Conservation (phyloP, 345 rosid genomes). For the Orychophragmus violaceus region DNA sequence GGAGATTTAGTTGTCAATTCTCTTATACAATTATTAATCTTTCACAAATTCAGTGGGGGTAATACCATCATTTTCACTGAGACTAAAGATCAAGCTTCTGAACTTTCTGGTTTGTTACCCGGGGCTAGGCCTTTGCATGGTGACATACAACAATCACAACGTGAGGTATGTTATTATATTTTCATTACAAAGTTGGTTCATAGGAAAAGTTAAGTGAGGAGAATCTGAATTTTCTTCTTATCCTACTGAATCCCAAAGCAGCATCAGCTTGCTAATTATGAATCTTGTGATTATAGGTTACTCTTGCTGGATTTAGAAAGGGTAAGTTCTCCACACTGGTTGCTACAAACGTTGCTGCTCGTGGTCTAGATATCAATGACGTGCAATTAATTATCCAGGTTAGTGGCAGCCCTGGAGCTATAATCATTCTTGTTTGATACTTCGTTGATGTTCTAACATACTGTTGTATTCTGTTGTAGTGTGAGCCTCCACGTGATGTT, state of each 20-base stretch:
- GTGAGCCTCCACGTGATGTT: slow-evolving; percentile 96
- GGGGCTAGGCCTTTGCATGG: slow-evolving; percentile 94
- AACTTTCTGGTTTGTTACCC: slow-evolving; percentile 74
- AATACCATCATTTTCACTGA: slow-evolving; percentile 89
- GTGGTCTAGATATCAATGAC: slow-evolving; percentile 94
- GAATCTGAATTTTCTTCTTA: not conserved
- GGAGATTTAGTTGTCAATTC: not conserved
- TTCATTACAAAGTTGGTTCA: not conserved
- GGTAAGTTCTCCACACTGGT: slow-evolving; percentile 87
- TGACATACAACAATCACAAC: slow-evolving; percentile 85
- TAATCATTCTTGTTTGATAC: not conserved
- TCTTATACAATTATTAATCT: not conserved
- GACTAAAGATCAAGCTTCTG: slow-evolving; percentile 81
- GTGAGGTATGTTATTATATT: slow-evolving; percentile 52
- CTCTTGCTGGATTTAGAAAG: slow-evolving; percentile 82
- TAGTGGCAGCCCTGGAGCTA: not conserved
- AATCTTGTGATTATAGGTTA: slow-evolving; percentile 47
- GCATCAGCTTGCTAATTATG: not conserved
- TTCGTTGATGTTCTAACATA: not conserved
- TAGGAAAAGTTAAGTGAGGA: not conserved
- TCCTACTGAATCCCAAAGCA: not conserved
- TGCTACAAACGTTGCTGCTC: slow-evolving; percentile 95
- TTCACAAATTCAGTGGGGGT: slow-evolving; percentile 63
- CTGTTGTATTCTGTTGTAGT: slow-evolving; percentile 36
- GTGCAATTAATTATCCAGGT: slow-evolving; percentile 98